Conservation (phyloP, 257 asterid species). For the Penstemon newberryi region DNA sequence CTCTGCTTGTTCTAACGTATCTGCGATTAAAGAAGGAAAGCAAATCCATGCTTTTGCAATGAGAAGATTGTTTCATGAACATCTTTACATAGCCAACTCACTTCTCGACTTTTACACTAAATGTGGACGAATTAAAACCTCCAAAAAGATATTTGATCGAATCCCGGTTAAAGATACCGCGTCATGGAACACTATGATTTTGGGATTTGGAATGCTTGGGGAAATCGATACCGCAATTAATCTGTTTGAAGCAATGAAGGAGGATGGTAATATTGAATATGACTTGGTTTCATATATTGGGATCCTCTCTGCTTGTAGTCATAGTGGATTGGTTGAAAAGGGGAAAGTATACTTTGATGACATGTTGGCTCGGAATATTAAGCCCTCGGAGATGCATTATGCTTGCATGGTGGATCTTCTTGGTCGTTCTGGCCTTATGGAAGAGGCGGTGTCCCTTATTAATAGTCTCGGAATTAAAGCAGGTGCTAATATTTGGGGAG, state of each 20-base stretch:
- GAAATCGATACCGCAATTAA: slow-evolving; percentile 52
- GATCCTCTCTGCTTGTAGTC: slow-evolving; percentile 71
- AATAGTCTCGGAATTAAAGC: slow-evolving; percentile 41
- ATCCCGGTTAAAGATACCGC: slow-evolving; percentile 54
- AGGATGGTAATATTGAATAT: slow-evolving; percentile 38
- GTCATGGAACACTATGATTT: slow-evolving; percentile 76
- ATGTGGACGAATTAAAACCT: slow-evolving; percentile 57
- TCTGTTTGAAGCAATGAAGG: slow-evolving; percentile 60
- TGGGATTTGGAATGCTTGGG: slow-evolving; percentile 76
- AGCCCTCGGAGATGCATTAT: slow-evolving; percentile 71
- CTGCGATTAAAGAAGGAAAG: slow-evolving; percentile 66
- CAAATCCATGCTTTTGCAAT: slow-evolving; percentile 67
- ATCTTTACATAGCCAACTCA: slow-evolving; percentile 66
- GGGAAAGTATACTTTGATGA: slow-evolving; percentile 52
- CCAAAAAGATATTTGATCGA: slow-evolving; percentile 49
- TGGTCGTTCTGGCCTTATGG: slow-evolving; percentile 69
- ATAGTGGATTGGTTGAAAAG: slow-evolving; percentile 58
- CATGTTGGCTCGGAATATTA: slow-evolving; percentile 50
- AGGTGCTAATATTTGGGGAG: slow-evolving; percentile 68
- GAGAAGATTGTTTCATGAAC: slow-evolving; percentile 49
- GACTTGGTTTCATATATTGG: slow-evolving; percentile 67
- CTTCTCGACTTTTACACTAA: slow-evolving; percentile 64
- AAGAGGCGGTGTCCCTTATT: slow-evolving; percentile 53
- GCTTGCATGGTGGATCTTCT: slow-evolving; percentile 88
- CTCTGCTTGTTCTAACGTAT: slow-evolving; percentile 67